Evolutionary conservation across 2,329 filamentous ascomycete species (phyloP).

Genomic region (Aspergillus sojae): DNA sequence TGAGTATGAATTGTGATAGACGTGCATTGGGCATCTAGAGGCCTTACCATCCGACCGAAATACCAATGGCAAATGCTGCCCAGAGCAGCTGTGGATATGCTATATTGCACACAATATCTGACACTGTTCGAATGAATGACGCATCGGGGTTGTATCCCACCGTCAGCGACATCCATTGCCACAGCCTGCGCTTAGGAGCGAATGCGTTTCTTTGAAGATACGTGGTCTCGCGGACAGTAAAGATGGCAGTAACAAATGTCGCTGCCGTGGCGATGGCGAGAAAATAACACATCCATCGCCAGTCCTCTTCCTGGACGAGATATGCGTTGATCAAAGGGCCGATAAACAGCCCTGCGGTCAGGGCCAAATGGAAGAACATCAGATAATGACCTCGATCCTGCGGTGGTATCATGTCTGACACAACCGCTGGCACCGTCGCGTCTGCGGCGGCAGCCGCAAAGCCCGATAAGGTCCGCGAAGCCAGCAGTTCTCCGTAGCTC

Average conservation of each 20-base stretch:
- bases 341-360: conserved; percentile 40
- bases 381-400: conserved; percentile 39
- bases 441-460: conserved; percentile 36
- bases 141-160: conserved; percentile 25
- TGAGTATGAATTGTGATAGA: too few species aligned
- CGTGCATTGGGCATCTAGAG: not conserved
- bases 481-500: conserved; percentile 28
- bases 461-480: conserved; percentile 31
- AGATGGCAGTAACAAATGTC: conserved; percentile 21
- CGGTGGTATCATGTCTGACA: conserved; percentile 39
- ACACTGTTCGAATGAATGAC: conserved; percentile 26
- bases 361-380: conserved; percentile 43
- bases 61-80: conserved; percentile 30
- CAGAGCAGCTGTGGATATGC: conserved; percentile 31
- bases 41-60: conserved; percentile 30
- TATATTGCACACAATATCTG: conserved; percentile 26
- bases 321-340: conserved; percentile 38
- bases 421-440: conserved; percentile 39
- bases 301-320: conserved; percentile 25
- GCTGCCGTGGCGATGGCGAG: conserved; percentile 25
- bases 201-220: conserved; percentile 14
- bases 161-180: conserved; percentile 27
- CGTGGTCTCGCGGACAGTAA: conserved; percentile 28
- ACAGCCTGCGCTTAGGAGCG: conserved; percentile 11
- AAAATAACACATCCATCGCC: conserved; percentile 33